These are phyloP conservation scores for Fusarium albosuccineum DNA, from an alignment of 2,329 filamentous ascomycete species.

Conservation along the genomic window DNA sequence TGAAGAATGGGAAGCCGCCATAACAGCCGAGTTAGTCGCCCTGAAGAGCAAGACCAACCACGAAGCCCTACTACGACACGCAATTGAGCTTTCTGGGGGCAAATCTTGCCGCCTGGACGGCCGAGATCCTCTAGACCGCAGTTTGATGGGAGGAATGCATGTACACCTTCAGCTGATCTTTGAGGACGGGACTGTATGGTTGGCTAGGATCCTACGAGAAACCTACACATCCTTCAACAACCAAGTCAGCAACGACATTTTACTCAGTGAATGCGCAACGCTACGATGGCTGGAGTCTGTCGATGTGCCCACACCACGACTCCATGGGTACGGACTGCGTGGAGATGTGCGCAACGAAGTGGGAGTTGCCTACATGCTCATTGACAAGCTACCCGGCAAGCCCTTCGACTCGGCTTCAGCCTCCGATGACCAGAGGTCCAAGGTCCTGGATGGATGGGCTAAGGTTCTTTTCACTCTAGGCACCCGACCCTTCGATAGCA, in stretches of 20 bases:
- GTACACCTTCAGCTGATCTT: slow-evolving; percentile 25
- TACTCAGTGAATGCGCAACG: slow-evolving; percentile 27
- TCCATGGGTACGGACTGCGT: slow-evolving; percentile 42
- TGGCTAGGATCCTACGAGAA: slow-evolving; percentile 22
- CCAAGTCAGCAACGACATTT: slow-evolving; percentile 15
- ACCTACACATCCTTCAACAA: slow-evolving; percentile 16
- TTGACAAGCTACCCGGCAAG: slow-evolving; percentile 42
- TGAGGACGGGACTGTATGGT: slow-evolving; percentile 22
- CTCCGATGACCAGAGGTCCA: slow-evolving; percentile 32
- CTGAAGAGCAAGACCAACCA: slow-evolving; percentile 33
- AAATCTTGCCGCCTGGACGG: slow-evolving; percentile 21
- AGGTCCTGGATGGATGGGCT: slow-evolving; percentile 24
- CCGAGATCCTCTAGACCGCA: slow-evolving; percentile 13
- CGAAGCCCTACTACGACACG: slow-evolving; percentile 26
- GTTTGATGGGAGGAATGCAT: slow-evolving; percentile 23
- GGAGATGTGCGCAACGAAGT: slow-evolving; percentile 37
- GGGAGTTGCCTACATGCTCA: slow-evolving; percentile 46
- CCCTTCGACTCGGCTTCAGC: slow-evolving; percentile 35
- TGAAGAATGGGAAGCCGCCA: slow-evolving; percentile 31
- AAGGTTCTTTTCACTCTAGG: not conserved
- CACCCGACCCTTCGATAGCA: slow-evolving; percentile 10
- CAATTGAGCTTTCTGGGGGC: slow-evolving; percentile 33
- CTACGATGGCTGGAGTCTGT: slow-evolving; percentile 43
- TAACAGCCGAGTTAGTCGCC: slow-evolving; percentile 32
- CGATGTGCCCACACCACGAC: slow-evolving; percentile 38